Percentiles rank a stretch among this genome's conserved stretches.
Evolutionary conservation across 768 basidiomycete genomes (phyloP).

Genomic region (Phylloporus sp.): DNA sequence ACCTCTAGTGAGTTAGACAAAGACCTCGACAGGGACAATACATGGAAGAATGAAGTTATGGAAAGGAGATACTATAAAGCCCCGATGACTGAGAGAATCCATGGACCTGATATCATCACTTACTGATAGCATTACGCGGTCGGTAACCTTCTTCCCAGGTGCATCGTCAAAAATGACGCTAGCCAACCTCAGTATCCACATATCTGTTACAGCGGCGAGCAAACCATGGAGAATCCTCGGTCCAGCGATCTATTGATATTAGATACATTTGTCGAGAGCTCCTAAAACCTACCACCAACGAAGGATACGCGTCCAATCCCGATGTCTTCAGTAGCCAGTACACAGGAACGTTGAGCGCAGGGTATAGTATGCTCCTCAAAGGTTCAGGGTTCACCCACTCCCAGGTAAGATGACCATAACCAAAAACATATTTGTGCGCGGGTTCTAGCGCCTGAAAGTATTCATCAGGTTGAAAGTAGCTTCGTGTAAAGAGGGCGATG

Average conservation of each 20-base stretch:
- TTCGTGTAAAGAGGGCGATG: constrained; percentile 67
- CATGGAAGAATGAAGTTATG: constrained; percentile 84
- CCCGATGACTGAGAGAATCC: not conserved
- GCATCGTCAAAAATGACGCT: constrained; percentile 51
- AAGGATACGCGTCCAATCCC: constrained; percentile 46
- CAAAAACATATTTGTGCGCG: constrained; percentile 84
- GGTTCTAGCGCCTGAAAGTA: constrained; percentile 94
- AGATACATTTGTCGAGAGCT: not conserved
- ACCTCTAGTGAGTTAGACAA: constrained; percentile 94
- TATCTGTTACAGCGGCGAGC: constrained; percentile 78
- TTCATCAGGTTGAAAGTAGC: constrained; percentile 97
- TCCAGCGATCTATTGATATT: constrained; percentile 51
- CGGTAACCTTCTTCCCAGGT: constrained; percentile 30
- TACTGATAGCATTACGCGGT: constrained; percentile 53
- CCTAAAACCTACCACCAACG: constrained; percentile 56
- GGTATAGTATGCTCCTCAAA: constrained; percentile 79
- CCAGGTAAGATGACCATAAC: constrained; percentile 92
- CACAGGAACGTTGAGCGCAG: constrained; percentile 72
- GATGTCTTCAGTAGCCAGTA: constrained; percentile 66
- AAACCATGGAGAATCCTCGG: constrained; percentile 75
- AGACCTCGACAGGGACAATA: constrained; percentile 77
- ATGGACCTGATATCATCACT: constrained; percentile 28
- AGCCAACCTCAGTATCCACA: constrained; percentile 64
- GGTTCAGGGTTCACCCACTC: constrained; percentile 78
- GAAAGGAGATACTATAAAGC: constrained; percentile 69